Evolutionary conservation across 345 rosid genomes (phyloP).

Genomic region (Gossypium bickii): DNA sequence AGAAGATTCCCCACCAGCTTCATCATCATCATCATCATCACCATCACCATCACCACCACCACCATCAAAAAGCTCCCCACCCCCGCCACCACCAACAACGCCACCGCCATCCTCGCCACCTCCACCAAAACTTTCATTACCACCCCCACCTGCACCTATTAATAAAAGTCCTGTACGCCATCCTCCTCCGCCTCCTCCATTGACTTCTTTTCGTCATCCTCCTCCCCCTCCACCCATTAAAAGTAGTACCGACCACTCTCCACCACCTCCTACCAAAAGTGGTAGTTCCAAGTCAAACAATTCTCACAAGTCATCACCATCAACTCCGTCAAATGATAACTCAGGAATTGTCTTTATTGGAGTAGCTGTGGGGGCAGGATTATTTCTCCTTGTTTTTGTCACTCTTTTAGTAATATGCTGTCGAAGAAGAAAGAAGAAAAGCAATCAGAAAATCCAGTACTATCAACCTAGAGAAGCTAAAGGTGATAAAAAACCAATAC

Average conservation of each 20-base stretch:
- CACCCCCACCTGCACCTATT: background rate
- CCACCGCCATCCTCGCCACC: constrained; percentile 9
- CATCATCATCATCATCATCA: constrained; percentile 1
- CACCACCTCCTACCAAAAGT: background rate
- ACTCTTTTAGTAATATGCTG: constrained; percentile 18
- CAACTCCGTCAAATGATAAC: background rate
- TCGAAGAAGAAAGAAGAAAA: constrained; percentile 10
- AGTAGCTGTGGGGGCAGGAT: background rate
- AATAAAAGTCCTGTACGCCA: background rate
- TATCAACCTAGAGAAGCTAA: constrained; percentile 31
- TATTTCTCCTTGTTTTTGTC: background rate
- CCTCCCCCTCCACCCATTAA: background rate
- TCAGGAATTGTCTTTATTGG: background rate
- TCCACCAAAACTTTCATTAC: background rate
- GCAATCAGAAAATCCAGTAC: constrained; percentile 25
- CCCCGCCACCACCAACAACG: background rate
- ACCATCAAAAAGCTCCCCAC: background rate
- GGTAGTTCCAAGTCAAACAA: background rate
- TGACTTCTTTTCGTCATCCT: background rate
- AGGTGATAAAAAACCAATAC: constrained; percentile 24
- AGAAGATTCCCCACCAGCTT: constrained; percentile 35
- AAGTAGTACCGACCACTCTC: background rate
- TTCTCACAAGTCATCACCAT: background rate
- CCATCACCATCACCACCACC: constrained; percentile 26
- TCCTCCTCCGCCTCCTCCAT: background rate